Evolutionary conservation across 331 rosid species (phyloP).

Genomic region (Erythrophleum ivorense): DNA sequence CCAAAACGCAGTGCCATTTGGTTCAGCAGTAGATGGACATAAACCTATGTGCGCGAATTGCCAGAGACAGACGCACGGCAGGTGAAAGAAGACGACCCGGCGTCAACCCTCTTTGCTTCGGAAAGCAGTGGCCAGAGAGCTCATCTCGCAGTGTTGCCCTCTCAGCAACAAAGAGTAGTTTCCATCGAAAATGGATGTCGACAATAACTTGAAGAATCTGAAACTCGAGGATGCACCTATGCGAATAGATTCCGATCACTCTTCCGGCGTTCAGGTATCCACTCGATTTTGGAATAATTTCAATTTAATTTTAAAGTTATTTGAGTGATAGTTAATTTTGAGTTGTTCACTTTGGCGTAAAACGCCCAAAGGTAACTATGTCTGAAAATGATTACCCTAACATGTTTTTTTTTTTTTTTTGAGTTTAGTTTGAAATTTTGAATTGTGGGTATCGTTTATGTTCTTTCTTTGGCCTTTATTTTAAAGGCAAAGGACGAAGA

Average conservation of each 20-base stretch:
- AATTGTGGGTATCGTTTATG: conserved; percentile 10
- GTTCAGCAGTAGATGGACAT: neutral
- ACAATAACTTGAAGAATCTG: conserved; percentile 44
- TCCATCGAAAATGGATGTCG: conserved; percentile 55
- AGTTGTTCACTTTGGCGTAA: neutral
- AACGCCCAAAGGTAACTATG: neutral
- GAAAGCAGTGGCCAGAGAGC: neutral
- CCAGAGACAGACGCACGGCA: neutral
- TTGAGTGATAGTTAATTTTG: too few relatives aligned
- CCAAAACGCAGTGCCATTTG: neutral
- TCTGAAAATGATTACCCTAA: conserved; percentile 26
- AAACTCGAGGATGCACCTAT: conserved; percentile 33
- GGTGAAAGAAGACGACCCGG: neutral
- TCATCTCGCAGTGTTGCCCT: neutral
- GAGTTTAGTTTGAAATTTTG: conserved; percentile 4
- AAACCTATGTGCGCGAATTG: neutral
- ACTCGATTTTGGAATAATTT: neutral
- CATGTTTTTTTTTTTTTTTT: neutral
- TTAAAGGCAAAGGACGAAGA: conserved; percentile 55
- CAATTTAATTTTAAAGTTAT: too few relatives aligned
- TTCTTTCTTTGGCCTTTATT: conserved; percentile 23
- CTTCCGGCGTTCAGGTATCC: conserved; percentile 53
- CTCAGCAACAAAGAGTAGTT: neutral
- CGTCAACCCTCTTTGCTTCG: neutral
- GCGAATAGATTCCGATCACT: conserved; percentile 59